Percentiles rank a stretch among this genome's conserved stretches.
phyloP scores from a whole-genome alignment of 2,329 filamentous ascomycete genomes.

The Hymenoscyphus scutula region DNA sequence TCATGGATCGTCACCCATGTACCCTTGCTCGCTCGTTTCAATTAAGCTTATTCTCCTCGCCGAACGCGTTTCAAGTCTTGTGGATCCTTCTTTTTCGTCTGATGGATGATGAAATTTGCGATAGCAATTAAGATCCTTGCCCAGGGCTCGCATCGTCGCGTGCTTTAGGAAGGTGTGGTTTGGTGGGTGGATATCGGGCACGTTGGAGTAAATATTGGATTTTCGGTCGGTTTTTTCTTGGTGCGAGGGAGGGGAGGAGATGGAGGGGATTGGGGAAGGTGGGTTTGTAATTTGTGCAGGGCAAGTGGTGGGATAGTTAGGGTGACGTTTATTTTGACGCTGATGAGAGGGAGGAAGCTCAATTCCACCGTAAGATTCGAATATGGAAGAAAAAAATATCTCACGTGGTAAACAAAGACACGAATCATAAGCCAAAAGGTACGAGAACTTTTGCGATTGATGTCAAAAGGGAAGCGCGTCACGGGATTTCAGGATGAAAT shows the following conservation, averaged over 20 bases:
- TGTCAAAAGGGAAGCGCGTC: not conserved
- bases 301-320: not conserved
- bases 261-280: not conserved
- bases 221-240: not conserved
- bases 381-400: not conserved
- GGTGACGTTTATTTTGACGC: not conserved
- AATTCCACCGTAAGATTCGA: not conserved
- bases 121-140: not conserved
- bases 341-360: not conserved
- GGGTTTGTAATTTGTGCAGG: not conserved
- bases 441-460: not conserved
- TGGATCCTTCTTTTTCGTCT: not conserved
- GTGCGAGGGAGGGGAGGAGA: not conserved
- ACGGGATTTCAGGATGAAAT: not conserved
- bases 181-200: not conserved
- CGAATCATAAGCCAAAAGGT: not conserved
- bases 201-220: no score
- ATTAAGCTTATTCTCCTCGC: constrained; percentile 1
- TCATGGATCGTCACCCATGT: not conserved
- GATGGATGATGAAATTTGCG: not conserved
- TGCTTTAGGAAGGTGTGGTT: not conserved
- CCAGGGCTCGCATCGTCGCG: not conserved
- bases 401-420: not conserved
- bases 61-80: not conserved
- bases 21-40: not conserved